A percentile compares a stretch with the other conserved stretches of the same genome.
phyloP scores from a whole-genome alignment of 768 basidiomycete species.

The Tricholoma sp. region DNA sequence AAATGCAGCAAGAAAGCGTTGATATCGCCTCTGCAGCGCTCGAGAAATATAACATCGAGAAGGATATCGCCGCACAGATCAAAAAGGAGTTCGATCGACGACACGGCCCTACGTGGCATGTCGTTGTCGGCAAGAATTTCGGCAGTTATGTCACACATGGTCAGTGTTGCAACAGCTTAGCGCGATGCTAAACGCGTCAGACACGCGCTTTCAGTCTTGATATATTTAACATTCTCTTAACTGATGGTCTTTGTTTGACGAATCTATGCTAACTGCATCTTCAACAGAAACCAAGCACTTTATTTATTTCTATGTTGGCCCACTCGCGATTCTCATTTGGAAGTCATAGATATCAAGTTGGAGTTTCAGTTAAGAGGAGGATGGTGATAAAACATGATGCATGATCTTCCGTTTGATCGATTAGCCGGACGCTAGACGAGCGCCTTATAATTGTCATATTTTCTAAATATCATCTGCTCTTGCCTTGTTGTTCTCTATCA shows the following conservation, averaged over 20 bases:
- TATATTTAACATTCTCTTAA: neutral
- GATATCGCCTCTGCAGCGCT: constrained; percentile 82
- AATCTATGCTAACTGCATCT: constrained; percentile 7
- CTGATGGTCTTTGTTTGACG: constrained; percentile 3
- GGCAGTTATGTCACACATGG: constrained; percentile 98
- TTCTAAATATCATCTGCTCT: constrained; percentile 5
- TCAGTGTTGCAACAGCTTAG: constrained; percentile 32
- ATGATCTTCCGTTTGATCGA: constrained; percentile 6
- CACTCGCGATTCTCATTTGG: constrained; percentile 92
- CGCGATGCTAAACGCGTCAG: constrained; percentile 7
- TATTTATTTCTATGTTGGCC: constrained; percentile 96
- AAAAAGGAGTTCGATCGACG: constrained; percentile 97
- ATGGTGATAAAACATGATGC: constrained; percentile 6
- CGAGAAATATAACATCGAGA: constrained; percentile 92
- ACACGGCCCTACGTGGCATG: constrained; percentile 95
- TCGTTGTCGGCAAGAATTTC: constrained; percentile 98
- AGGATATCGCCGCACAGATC: constrained; percentile 96
- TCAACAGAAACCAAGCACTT: constrained; percentile 91
- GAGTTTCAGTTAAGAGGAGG: neutral
- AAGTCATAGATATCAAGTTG: constrained; percentile 57
- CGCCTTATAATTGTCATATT: constrained; percentile 9
- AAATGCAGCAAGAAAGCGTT: constrained; percentile 93
- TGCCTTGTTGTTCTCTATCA: constrained; percentile 11
- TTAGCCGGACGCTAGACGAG: constrained; percentile 6
- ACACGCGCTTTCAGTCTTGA: constrained; percentile 18